Evolutionary conservation across 73 alveolate species (phyloP).

Genomic region (Paramecium biaurelia): DNA sequence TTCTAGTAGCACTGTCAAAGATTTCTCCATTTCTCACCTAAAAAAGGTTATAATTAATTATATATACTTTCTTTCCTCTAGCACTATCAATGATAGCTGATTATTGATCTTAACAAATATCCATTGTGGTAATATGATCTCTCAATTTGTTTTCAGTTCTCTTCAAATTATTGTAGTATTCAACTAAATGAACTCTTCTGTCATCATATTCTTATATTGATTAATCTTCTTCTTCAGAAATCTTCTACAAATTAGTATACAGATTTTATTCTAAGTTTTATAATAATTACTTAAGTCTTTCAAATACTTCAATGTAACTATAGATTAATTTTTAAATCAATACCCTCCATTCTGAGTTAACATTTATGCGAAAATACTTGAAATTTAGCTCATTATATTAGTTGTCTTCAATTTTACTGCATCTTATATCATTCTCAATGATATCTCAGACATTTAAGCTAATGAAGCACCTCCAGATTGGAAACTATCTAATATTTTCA

Average conservation of each 20-base stretch:
- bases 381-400: background rate
- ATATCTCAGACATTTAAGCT: constrained; percentile 24
- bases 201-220: constrained; percentile 48
- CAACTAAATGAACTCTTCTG: constrained; percentile 50
- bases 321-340: background rate
- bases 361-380: constrained; percentile 42
- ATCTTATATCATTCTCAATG: constrained; percentile 21
- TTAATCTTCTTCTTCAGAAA: constrained; percentile 50
- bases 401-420: constrained; percentile 24
- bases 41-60: too few species aligned
- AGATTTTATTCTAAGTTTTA: constrained; percentile 27
- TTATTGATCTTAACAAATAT: constrained; percentile 38
- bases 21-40: background rate
- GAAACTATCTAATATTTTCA: constrained; percentile 24
- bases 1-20: background rate
- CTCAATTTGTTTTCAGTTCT: constrained; percentile 52
- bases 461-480: constrained; percentile 48
- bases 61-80: constrained; percentile 49
- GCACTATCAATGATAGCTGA: constrained; percentile 44
- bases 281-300: constrained; percentile 38
- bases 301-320: constrained; percentile 36
- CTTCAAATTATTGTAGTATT: constrained; percentile 31
- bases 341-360: constrained; percentile 39
- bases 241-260: constrained; percentile 17
- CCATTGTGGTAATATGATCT: constrained; percentile 42